phyloP scores from a whole-genome alignment of 345 rosid species.

The Citrus medica region DNA sequence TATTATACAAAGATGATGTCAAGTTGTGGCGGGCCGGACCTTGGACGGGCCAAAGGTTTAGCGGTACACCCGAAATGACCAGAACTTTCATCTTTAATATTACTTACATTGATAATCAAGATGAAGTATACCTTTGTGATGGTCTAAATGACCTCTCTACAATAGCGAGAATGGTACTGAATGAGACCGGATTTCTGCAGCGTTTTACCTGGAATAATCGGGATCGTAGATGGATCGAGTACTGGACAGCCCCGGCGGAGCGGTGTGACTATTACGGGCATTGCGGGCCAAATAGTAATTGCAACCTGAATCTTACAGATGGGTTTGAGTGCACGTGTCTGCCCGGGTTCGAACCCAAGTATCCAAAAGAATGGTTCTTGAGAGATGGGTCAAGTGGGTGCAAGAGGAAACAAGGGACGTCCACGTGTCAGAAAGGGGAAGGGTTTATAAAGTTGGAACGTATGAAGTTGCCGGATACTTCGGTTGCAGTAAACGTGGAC shows the following conservation, averaged over 20 bases:
- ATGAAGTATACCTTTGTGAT: constrained; percentile 35
- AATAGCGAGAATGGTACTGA: constrained; percentile 44
- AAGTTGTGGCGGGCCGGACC: constrained; percentile 51
- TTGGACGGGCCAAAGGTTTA: constrained; percentile 66
- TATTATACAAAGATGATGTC: constrained; percentile 32
- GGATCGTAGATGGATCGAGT: constrained; percentile 35
- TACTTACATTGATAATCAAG: constrained; percentile 19
- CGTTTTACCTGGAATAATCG: constrained; percentile 44
- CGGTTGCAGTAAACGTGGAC: constrained; percentile 24
- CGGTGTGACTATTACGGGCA: constrained; percentile 51
- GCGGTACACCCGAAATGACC: constrained; percentile 62
- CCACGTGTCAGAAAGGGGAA: constrained; percentile 33
- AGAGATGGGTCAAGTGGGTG: constrained; percentile 53
- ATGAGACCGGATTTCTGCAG: constrained; percentile 43
- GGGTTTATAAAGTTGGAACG: constrained; percentile 41
- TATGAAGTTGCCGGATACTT: constrained; percentile 52
- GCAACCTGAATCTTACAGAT: constrained; percentile 24
- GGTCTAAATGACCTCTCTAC: constrained; percentile 20
- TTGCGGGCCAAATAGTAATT: constrained; percentile 54
- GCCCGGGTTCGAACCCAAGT: constrained; percentile 64
- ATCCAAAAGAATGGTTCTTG: constrained; percentile 34
- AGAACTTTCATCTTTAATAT: constrained; percentile 26
- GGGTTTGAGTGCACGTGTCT: constrained; percentile 50
- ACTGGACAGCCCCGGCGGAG: constrained; percentile 49
- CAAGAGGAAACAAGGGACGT: constrained; percentile 20